Conservation (phyloP, 2,329 filamentous ascomycete genomes). For the Pseudogymnoascus sp. region DNA sequence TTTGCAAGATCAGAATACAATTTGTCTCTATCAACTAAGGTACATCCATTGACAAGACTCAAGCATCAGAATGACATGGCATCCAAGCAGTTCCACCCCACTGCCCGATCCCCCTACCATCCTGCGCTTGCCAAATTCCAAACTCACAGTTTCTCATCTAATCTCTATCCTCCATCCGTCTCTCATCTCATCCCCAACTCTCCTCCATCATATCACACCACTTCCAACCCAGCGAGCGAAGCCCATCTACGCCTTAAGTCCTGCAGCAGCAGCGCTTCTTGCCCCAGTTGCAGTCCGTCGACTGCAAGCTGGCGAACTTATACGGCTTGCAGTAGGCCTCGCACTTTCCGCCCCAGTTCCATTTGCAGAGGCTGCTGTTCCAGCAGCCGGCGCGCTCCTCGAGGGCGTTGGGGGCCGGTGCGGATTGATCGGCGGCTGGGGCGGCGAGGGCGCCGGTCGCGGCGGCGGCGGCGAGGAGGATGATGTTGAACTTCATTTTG, state of each 20-base stretch:
- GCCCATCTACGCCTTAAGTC: not conserved
- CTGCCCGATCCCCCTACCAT: not conserved
- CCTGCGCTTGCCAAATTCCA: no score
- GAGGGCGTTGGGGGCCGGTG: not conserved
- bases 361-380: not conserved
- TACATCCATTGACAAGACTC: not conserved
- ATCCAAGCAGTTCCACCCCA: not conserved
- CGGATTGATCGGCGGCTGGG: not conserved
- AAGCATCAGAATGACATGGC: not conserved
- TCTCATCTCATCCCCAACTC: not conserved
- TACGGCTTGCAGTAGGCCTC: not conserved
- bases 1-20: not conserved
- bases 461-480: not conserved
- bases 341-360: not conserved
- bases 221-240: no score
- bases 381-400: not conserved
- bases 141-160: not conserved
- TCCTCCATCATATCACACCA: not conserved
- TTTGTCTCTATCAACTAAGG: not conserved
- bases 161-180: not conserved
- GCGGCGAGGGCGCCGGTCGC: not conserved
- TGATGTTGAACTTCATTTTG: not conserved
- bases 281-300: not conserved
- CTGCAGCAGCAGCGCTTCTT: not conserved
- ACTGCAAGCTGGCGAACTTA: not conserved